These are phyloP conservation scores for Flaveria bidentis DNA, from an alignment of 129 eudicot genomes.

Conservation along the genomic window DNA sequence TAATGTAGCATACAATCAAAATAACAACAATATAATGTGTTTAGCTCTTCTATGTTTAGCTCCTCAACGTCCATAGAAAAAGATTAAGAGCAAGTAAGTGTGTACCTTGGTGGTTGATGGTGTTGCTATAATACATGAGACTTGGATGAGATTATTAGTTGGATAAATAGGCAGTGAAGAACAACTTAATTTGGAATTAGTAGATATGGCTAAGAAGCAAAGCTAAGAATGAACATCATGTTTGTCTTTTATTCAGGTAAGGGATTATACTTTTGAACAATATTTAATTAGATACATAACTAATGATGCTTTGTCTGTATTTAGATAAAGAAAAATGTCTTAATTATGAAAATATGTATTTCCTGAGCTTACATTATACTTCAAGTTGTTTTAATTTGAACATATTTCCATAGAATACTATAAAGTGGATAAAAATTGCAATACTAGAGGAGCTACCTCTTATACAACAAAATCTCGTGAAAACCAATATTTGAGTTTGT, in stretches of 20 bases:
- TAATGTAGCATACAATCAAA: background rate
- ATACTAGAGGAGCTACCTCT: background rate
- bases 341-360: no score
- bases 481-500: conserved; percentile 13
- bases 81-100: background rate
- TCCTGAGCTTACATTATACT: no score
- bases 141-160: background rate
- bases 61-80: background rate
- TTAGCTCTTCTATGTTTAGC: background rate
- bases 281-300: background rate
- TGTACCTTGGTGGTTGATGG: conserved; percentile 1
- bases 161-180: no score
- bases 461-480: background rate
- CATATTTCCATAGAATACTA: background rate
- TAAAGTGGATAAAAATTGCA: background rate
- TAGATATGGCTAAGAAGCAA: background rate
- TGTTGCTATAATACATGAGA: background rate
- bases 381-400: no score
- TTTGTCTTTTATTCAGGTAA: background rate
- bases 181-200: no score
- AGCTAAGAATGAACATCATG: background rate
- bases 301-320: background rate
- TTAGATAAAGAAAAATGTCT: background rate
- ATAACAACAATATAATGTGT: no score
- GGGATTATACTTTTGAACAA: background rate